These are phyloP conservation scores for Rachicladosporium sp. DNA, from an alignment of 2,329 filamentous ascomycete genomes.

Conservation along the genomic window DNA sequence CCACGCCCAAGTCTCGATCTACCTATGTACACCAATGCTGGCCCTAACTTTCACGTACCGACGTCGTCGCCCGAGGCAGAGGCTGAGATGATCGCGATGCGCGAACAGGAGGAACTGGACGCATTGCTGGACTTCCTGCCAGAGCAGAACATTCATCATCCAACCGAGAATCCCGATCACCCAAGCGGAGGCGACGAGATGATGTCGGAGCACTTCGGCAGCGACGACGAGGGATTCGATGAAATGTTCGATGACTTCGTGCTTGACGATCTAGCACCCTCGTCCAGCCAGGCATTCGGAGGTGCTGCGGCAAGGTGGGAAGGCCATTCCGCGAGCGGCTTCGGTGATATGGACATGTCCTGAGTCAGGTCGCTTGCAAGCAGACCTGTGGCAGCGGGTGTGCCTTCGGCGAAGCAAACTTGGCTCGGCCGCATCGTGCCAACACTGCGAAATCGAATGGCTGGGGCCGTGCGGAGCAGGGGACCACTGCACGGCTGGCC, in stretches of 20 bases:
- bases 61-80: constrained; percentile 17
- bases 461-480: too few relatives aligned
- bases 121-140: constrained; percentile 34
- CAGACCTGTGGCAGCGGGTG: too few relatives aligned
- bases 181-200: constrained; percentile 14
- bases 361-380: constrained; percentile 3
- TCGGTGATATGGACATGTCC: constrained; percentile 8
- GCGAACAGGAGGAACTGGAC: constrained; percentile 34
- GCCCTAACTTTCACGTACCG: too few relatives aligned
- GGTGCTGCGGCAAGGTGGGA: too few relatives aligned
- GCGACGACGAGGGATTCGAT: constrained; percentile 50
- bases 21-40: too few relatives aligned
- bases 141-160: constrained; percentile 4
- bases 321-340: too few relatives aligned
- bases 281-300: too few relatives aligned
- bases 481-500: too few relatives aligned
- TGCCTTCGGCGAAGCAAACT: too few relatives aligned
- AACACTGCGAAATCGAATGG: too few relatives aligned
- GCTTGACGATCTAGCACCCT: too few relatives aligned
- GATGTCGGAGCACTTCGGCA: constrained; percentile 25
- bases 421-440: too few relatives aligned
- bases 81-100: constrained; percentile 28
- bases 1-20: neutral
- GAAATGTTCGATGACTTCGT: constrained; percentile 53
- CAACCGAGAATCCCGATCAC: constrained; percentile 10